Evolutionary conservation across 306 rosid species (phyloP).

Genomic region (Rubus idaeus): DNA sequence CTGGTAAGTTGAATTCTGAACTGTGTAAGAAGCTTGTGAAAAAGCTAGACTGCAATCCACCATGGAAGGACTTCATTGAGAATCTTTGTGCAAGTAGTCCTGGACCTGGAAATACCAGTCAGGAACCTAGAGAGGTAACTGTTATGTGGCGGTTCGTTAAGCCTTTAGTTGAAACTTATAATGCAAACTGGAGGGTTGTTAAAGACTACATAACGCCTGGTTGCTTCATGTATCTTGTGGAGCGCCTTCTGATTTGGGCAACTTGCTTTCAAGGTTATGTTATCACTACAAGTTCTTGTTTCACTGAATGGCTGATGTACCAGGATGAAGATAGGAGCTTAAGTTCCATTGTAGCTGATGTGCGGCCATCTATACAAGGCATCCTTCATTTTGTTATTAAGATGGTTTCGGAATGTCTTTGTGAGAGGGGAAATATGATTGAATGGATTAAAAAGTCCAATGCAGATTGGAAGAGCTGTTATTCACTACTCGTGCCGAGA

Average conservation of each 20-base stretch:
- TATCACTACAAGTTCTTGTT: conserved; percentile 50
- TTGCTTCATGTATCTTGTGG: conserved; percentile 61
- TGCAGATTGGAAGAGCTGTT: conserved; percentile 8
- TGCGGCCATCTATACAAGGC: neutral
- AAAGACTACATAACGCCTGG: conserved; percentile 39
- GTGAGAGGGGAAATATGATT: neutral
- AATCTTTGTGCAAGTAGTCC: neutral
- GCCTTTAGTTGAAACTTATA: conserved; percentile 43
- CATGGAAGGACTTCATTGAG: conserved; percentile 41
- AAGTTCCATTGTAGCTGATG: neutral
- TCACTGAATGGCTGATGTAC: conserved; percentile 53
- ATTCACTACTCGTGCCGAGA: conserved; percentile 40
- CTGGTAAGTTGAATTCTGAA: conserved; percentile 23
- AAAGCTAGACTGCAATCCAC: conserved; percentile 13
- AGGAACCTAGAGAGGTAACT: neutral
- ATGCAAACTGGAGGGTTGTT: conserved; percentile 32
- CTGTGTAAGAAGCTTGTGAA: conserved; percentile 12
- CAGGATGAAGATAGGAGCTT: conserved; percentile 18
- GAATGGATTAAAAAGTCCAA: conserved; percentile 38
- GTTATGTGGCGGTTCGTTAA: conserved; percentile 5
- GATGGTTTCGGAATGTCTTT: neutral
- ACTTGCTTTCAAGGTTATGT: conserved; percentile 35
- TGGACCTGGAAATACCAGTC: neutral
- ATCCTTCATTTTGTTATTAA: neutral
- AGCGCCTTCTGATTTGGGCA: conserved; percentile 43